Conservation (phyloP, 2,329 filamentous ascomycete species). For the Simplicillium aogashimaense region DNA sequence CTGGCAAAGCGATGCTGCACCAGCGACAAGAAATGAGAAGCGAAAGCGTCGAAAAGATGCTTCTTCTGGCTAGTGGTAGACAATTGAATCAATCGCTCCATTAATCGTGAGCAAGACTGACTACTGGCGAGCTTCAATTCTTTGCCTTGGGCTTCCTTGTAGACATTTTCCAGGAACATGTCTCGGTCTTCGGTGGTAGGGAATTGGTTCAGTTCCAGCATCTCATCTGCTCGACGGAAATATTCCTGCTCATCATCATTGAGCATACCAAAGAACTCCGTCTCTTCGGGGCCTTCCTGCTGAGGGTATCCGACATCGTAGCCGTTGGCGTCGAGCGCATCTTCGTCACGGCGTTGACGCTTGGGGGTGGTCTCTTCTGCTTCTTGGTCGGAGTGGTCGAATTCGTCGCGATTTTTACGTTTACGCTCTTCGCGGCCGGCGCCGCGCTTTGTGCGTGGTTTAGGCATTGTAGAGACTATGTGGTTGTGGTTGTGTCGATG, state of each 20-base stretch:
- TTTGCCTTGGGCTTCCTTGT: conserved; percentile 78
- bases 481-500: background rate
- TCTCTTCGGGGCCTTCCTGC: conserved; percentile 34
- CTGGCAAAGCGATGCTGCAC: conserved; percentile 94
- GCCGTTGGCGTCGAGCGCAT: conserved; percentile 5
- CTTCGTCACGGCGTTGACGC: conserved; percentile 11
- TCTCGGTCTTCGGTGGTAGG: conserved; percentile 61
- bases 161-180: conserved; percentile 71
- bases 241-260: conserved; percentile 92
- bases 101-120: conserved; percentile 85
- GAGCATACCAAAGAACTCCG: conserved; percentile 85
- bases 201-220: conserved; percentile 86
- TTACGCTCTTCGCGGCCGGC: conserved; percentile 28
- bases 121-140: conserved; percentile 94
- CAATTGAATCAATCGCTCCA: conserved; percentile 83
- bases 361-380: conserved; percentile 7
- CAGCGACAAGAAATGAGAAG: conserved; percentile 76
- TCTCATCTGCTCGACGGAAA: conserved; percentile 80
- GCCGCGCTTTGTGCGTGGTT: conserved; percentile 32
- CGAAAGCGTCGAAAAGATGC: conserved; percentile 75
- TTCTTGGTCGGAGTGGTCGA: conserved; percentile 11
- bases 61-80: conserved; percentile 76
- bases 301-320: conserved; percentile 4
- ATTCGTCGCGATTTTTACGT: conserved; percentile 24
- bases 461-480: conserved; percentile 24